Evolutionary conservation across 2,329 filamentous ascomycete genomes (phyloP), one percentile per base, ranked within the genome.

Genomic region (Apiospora phragmitis): DNA sequence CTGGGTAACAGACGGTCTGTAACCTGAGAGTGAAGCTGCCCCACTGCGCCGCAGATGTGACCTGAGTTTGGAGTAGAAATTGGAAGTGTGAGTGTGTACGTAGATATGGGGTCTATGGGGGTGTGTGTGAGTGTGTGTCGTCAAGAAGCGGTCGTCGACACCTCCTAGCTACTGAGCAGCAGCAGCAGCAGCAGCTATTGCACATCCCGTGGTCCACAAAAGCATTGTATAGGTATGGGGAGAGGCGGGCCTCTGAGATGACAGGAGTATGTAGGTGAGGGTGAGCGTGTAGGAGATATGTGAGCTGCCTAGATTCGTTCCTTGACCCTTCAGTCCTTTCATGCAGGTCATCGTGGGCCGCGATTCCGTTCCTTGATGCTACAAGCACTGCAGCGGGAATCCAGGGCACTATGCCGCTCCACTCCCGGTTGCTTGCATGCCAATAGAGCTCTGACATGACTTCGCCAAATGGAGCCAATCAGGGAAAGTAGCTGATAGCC

Each of bases 391-490:
- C 68, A 70, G 71, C 75, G 71, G 75, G 73, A 73, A 73, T 76
- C 42, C 65, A 76, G 74, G 75, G 74, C 73, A 74, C 71, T 73
- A 70, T 74, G 74, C 74, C 47, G 68, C 68, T 62, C 68, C 49
- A 42, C 49, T 43, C 74, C 74, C 77, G 78, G 77, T 29, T 78
- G 69, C 75, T 70, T 78, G 77, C 78, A 79, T 77, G 41, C 71
- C 72, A 72, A 70, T 73, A 75, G 74, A 73, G 72, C 74, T 74
- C 72, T 70, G 72, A 71, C 71, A 72, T 73, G 72, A 74, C 75
- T 51, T 79, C 77, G 78, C 77, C 76, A 78, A 77, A 78, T 71
- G 71, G 73, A 73, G 72, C 78, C 77, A 76, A 79, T 79, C 77
- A 74, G 55, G 55, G 32, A 74, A 38, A 38, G 32, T 69, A 59